Percentiles rank a stretch among this genome's conserved stretches.
phyloP scores from a whole-genome alignment of 2,329 filamentous ascomycete genomes.

The Aspergillus sp. region DNA sequence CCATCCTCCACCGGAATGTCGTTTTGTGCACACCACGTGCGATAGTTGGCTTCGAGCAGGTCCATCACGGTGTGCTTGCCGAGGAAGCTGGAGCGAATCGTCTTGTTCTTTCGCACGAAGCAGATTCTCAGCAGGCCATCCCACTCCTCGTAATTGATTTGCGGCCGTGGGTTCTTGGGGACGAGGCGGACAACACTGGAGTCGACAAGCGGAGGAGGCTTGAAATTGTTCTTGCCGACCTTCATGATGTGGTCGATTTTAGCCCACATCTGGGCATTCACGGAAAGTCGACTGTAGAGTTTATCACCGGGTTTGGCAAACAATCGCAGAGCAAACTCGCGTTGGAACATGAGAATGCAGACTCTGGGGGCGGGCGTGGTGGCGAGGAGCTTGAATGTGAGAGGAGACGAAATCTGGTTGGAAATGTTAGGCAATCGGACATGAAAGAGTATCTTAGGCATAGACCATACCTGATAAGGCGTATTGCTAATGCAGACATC shows the following conservation, averaged over 20 bases:
- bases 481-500: constrained; percentile 83
- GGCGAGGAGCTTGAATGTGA: constrained; percentile 86
- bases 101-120: constrained; percentile 89
- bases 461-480: constrained; percentile 57
- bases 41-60: constrained; percentile 84
- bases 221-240: constrained; percentile 95
- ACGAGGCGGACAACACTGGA: constrained; percentile 86
- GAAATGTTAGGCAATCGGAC: constrained; percentile 7
- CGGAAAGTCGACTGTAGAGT: constrained; percentile 83
- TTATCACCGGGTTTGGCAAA: constrained; percentile 85
- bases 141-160: constrained; percentile 93
- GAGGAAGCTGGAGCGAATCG: constrained; percentile 75
- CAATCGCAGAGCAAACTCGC: constrained; percentile 87
- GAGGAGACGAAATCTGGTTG: constrained; percentile 74
- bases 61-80: constrained; percentile 76
- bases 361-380: constrained; percentile 76
- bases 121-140: constrained; percentile 81
- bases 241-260: constrained; percentile 75
- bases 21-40: constrained; percentile 85
- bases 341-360: constrained; percentile 85
- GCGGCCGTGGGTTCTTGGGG: constrained; percentile 79
- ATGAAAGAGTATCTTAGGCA: background rate
- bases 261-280: constrained; percentile 92
- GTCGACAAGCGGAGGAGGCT: constrained; percentile 89
- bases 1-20: constrained; percentile 74